phyloP scores from a whole-genome alignment of 2,329 filamentous ascomycete species.

The Tolypocladium endophyticum region DNA sequence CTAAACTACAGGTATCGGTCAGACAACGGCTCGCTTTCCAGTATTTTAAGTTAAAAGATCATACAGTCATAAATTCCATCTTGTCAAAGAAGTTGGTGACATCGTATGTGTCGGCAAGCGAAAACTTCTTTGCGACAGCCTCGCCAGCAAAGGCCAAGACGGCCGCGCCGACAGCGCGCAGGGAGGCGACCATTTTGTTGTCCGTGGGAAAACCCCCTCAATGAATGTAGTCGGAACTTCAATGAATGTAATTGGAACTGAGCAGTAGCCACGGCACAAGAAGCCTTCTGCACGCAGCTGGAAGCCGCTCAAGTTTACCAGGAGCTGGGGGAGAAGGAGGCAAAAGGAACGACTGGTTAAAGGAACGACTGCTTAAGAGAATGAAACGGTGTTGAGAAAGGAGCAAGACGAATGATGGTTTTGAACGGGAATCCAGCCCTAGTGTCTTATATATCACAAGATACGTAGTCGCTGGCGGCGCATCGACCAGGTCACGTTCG shows the following conservation, averaged over 20 bases:
- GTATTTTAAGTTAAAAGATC: background rate
- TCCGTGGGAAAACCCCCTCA: background rate
- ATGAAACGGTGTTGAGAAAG: background rate
- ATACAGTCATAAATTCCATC: conserved; percentile 30
- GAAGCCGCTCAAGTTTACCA: background rate
- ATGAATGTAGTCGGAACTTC: background rate
- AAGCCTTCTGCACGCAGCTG: background rate
- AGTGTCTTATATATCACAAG: background rate
- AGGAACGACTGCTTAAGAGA: background rate
- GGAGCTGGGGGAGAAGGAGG: background rate
- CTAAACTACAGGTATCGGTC: conserved; percentile 9
- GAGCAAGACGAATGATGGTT: background rate
- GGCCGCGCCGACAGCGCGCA: conserved; percentile 27
- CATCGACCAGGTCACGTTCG: background rate
- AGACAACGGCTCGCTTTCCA: background rate
- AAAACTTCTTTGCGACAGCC: conserved; percentile 20
- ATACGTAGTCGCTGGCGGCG: no score
- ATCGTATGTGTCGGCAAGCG: conserved; percentile 29
- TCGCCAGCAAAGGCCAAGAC: conserved; percentile 23
- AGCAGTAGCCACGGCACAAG: background rate
- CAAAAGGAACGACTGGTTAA: background rate
- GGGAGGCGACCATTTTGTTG: conserved; percentile 24
- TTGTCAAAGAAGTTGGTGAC: conserved; percentile 35
- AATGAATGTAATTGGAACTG: background rate
- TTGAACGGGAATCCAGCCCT: background rate